Evolutionary conservation across 2,329 filamentous ascomycete species (phyloP), one percentile per base, ranked within the genome.

Genomic region (Thielaviopsis euricoi): DNA sequence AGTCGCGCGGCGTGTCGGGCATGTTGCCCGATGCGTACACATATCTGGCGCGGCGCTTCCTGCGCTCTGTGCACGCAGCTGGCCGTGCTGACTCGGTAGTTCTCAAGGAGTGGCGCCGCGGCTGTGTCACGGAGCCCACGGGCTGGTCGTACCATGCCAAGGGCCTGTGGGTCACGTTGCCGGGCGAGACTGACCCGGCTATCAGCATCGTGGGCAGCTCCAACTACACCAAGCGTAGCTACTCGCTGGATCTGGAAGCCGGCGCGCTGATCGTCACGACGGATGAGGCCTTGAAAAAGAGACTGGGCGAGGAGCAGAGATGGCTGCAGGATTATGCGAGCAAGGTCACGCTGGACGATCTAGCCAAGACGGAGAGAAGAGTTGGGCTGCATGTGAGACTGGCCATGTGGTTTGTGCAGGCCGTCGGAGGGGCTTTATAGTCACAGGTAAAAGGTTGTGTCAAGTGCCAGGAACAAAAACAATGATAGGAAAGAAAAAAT

Each of bases 101-200:
- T 3, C 74, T 98, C 3, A 87, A 88, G 62, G 93, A 98, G 71
- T 98, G 93, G 93, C 80, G 85, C 6, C 77, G 78, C 52, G 93
- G 93, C 9, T 87, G 82, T 0, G 86, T 95, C 2, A 86, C 86
- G 19, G 79, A 89, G 64, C 82, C 86, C 0, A 87, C 76, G 1
- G 91, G 89, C 0, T 98, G 94, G 93, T 96, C 91, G 0, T 98
- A 98, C 70, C 93, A 98, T 66, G 93, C 93, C 53, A 98, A 98
- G 71, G 93, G 93, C 0, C 75, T 97, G 1, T 97, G 91, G 91
- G 77, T 96, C 25, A 88, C 87, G 0, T 75, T 91, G 57, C 80
- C 85, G 0, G 74, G 76, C 1, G 79, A 85, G 52, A 69, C 75
- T 40, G 73, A 82, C 46, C 89, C 89, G 0, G 83, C 85, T 53